A percentile compares a stretch with the other conserved stretches of the same genome.
Conservation (phyloP, 495 filamentous ascomycete species). For the Lophiostoma macrostomum region DNA sequence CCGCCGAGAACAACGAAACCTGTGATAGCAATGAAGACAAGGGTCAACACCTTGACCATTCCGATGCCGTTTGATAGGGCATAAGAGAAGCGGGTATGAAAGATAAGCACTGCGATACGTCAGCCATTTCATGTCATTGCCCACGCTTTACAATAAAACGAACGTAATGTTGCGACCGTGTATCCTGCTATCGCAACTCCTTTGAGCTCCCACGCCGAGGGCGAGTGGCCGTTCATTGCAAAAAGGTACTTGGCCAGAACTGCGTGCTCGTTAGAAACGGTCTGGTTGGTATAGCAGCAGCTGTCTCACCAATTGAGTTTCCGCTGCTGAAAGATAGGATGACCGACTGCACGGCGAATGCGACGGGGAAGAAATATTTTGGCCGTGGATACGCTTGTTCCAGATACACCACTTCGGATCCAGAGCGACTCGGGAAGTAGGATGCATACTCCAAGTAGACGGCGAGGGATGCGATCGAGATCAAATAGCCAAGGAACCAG, state of each 20-base stretch:
- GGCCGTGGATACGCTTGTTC: constrained; percentile 64
- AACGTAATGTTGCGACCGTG: constrained; percentile 44
- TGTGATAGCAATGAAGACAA: constrained; percentile 58
- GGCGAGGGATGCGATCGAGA: constrained; percentile 49
- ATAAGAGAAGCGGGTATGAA: constrained; percentile 55
- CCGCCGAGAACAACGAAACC: constrained; percentile 62
- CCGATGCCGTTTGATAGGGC: constrained; percentile 56
- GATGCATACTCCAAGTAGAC: constrained; percentile 60
- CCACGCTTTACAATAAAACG: background rate
- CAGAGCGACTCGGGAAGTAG: constrained; percentile 64
- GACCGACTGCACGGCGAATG: constrained; percentile 59
- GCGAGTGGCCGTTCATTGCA: constrained; percentile 45
- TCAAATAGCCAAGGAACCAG: constrained; percentile 58
- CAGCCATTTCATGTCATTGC: background rate
- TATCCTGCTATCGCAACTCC: constrained; percentile 61
- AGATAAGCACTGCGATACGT: constrained; percentile 41
- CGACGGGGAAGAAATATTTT: constrained; percentile 57
- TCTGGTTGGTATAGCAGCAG: background rate
- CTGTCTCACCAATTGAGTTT: constrained; percentile 56
- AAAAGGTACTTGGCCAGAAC: constrained; percentile 57
- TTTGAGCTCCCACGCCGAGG: constrained; percentile 58
- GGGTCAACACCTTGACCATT: constrained; percentile 54
- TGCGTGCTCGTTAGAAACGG: background rate
- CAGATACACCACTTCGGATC: constrained; percentile 62
- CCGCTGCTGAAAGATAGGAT: constrained; percentile 61